Conservation (phyloP, 2,329 filamentous ascomycete species). For the Diaporthe citrichinensis region DNA sequence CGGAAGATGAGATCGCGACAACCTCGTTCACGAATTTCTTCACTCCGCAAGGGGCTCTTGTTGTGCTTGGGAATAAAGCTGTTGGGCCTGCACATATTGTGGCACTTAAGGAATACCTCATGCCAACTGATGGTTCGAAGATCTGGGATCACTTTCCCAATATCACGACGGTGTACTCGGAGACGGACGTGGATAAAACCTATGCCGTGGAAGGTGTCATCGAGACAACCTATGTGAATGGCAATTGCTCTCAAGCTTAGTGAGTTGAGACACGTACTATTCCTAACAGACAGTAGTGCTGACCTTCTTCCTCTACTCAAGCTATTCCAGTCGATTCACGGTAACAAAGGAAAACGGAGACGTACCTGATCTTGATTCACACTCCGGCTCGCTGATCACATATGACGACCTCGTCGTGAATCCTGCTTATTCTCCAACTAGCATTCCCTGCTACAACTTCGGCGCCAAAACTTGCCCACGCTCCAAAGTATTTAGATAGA, state of each 20-base stretch:
- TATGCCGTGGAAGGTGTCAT: constrained; percentile 17
- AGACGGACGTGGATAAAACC: background rate
- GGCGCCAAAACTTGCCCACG: background rate
- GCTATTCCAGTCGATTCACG: constrained; percentile 27
- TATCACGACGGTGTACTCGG: background rate
- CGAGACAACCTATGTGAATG: background rate
- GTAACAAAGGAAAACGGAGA: background rate
- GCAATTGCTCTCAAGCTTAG: constrained; percentile 21
- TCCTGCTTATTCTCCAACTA: background rate
- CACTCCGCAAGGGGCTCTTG: background rate
- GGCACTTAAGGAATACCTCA: background rate
- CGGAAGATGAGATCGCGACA: background rate
- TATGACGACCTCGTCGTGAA: constrained; percentile 21
- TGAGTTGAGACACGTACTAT: background rate
- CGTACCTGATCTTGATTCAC: background rate
- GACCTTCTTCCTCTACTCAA: background rate
- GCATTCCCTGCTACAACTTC: constrained; percentile 15
- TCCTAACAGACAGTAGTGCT: background rate
- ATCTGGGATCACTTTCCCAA: constrained; percentile 23
- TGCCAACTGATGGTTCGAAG: constrained; percentile 14
- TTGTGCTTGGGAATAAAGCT: constrained; percentile 2
- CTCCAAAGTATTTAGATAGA: background rate
- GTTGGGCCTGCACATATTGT: background rate
- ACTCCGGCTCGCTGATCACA: constrained; percentile 11
- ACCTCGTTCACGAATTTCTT: constrained; percentile 24